phyloP scores from a whole-genome alignment of 1,284 basidiomycete species.

The Meripilus lineatus region DNA sequence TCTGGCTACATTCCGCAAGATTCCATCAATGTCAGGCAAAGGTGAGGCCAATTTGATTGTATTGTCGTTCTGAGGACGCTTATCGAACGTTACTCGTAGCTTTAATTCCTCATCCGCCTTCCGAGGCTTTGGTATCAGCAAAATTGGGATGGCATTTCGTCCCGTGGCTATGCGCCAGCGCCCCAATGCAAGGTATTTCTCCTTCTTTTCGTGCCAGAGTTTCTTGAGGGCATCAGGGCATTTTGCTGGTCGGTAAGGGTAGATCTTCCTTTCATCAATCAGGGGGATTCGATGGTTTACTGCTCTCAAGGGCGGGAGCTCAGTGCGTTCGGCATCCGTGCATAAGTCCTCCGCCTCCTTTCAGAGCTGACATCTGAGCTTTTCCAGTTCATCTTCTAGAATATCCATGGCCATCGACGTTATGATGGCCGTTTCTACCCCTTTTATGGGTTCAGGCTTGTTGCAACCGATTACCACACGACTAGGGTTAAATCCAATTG shows the following conservation, averaged over 20 bases:
- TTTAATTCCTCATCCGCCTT: constrained; percentile 18
- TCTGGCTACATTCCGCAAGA: constrained; percentile 7
- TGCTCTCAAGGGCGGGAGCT: constrained; percentile 23
- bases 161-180: constrained; percentile 25
- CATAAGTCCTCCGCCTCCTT: too few species aligned
- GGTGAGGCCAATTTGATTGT: constrained; percentile 31
- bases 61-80: constrained; percentile 28
- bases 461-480: constrained; percentile 16
- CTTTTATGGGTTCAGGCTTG: constrained; percentile 13
- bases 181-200: constrained; percentile 24
- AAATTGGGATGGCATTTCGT: constrained; percentile 29
- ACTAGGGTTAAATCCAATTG: constrained; percentile 19
- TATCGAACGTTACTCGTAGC: constrained; percentile 30
- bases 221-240: constrained; percentile 27
- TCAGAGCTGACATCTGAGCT: constrained; percentile 12
- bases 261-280: constrained; percentile 27
- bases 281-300: constrained; percentile 36
- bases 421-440: constrained; percentile 9
- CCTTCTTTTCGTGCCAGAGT: constrained; percentile 25
- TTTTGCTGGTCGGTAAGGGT: constrained; percentile 23
- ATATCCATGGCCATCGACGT: constrained; percentile 14
- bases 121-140: constrained; percentile 15
- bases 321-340: too few species aligned
- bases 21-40: constrained; percentile 17
- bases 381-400: constrained; percentile 13